Base-by-base conservation (phyloP, 1,284 basidiomycete species). In the Sporisorium exsertum region DNA sequence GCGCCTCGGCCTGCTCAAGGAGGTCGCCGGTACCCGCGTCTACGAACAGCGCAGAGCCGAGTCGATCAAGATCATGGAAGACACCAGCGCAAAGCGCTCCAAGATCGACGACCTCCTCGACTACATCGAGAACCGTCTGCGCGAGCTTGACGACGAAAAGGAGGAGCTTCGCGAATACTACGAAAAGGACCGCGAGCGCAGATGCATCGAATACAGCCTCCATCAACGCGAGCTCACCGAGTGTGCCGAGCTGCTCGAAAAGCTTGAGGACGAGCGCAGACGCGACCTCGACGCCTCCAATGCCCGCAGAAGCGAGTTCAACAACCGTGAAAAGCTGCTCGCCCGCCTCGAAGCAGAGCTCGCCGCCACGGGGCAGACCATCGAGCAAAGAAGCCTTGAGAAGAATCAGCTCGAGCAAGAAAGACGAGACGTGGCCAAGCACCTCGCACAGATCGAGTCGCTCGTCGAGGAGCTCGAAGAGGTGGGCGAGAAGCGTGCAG, bases 21-120 rank as follows among this genome's bases (percentile, higher is more conserved):
- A 99, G 86, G 96, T 99, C 0, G 97, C 97, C 0, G 97, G 97
- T 1, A 99, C 97, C 0, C 94, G 97, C 81, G 95, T 99, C 1
- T 99, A 99, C 85, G 97, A 99, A 86, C 93, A 97, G 83, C 91
- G 96, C 56, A 90, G 97, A 15, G 82, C 92, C 1, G 96, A 99
- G 85, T 96, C 94, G 13, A 88, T 96, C 32, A 92, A 93, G 61
- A 96, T 99, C 85, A 97, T 99, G 93, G 90, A 94, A 46, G 95
- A 98, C 83, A 99, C 97, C n/a, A 94, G 95, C 69, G 89, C 92
- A 2, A 98, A 98, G 84, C 91, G 94, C 16, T 88, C 89, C 33
- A 98, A 97, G 87, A 97, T 99, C 73, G 91, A 90, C 80, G 95
- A 97, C 78, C 88, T 97, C 9, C 88, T 99, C 32, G 90, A 91